Evolutionary conservation across 2,329 filamentous ascomycete genomes (phyloP), one percentile per base, ranked within the genome.

Genomic region (Ambrosiella beaveri): DNA sequence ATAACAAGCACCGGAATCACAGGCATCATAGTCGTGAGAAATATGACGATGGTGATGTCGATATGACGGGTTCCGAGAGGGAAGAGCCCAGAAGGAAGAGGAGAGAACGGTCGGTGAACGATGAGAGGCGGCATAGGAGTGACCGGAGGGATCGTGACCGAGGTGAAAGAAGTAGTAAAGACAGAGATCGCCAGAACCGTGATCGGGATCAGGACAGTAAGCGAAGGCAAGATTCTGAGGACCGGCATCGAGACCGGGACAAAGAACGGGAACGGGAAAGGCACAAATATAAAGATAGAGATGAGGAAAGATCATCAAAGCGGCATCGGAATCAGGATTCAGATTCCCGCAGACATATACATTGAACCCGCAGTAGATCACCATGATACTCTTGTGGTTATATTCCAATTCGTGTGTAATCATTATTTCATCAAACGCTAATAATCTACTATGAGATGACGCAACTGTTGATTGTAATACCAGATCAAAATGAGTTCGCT

Each of bases 11-110:
- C 35, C 45, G 71, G 37, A 71, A 70, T 45, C 75, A 76, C 58
- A 71, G 71, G 56, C 71, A 73, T 54, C 66, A 63, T 51, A 65
- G 65, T 52, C 66, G 68, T 3, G 63, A 61, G 5, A 27, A 27
- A 27, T 65, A 63, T 19, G 62, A 63, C 17, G 64, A 65, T 36
- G 66, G 65, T 5, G 61, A 62, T 19, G 54, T 51, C 35, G 45
- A 12, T 37, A 62, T 50, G 59, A 47, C 41, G 15, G 67, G 67
- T 12, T 65, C 68, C 60, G 54, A n/a, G 15, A 51, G 47, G 7
- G 41, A 39, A 37, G 37, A 57, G 12, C 50, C 41, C 6, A 40
- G 55, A 7, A 61, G 59, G n/a, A 61, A 62, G 12, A 57, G 52
- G 39, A 51, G 37, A n/a, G 51, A 58, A 27, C 57, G 57, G n/a